Evolutionary conservation across 1,284 basidiomycete species (phyloP).

Genomic region (Nidula niveotomentosa): DNA sequence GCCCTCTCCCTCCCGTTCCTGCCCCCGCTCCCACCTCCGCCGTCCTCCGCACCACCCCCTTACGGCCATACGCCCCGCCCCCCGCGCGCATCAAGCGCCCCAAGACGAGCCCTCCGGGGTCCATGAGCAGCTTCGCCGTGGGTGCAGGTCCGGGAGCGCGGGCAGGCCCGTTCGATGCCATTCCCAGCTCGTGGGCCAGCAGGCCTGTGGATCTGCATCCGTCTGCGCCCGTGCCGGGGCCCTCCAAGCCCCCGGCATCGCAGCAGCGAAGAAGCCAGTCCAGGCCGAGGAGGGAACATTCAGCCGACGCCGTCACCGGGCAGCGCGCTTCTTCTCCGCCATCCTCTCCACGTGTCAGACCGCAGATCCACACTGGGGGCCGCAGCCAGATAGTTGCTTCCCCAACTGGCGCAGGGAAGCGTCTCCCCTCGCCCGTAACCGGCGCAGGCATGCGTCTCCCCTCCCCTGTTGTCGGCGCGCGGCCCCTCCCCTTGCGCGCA

Average conservation of each 20-base stretch:
- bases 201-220: slow-evolving; percentile 21
- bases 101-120: slow-evolving; percentile 18
- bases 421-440: too few relatives aligned
- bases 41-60: background rate
- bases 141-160: too few relatives aligned
- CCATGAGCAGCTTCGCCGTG: slow-evolving; percentile 2
- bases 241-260: slow-evolving; percentile 10
- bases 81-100: slow-evolving; percentile 18
- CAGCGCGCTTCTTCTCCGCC: too few relatives aligned
- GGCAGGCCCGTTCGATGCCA: slow-evolving; percentile 14
- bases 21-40: slow-evolving; percentile 1
- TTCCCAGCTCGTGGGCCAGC: slow-evolving; percentile 25
- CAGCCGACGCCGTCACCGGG: background rate
- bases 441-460: too few relatives aligned
- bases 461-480: slow-evolving; percentile 1
- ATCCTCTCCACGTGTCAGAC: too few relatives aligned
- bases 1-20: slow-evolving; percentile 20
- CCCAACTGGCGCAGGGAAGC: too few relatives aligned
- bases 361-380: too few relatives aligned
- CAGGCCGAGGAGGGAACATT: slow-evolving; percentile 1
- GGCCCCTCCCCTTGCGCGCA: background rate
- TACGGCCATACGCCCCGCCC: slow-evolving; percentile 9
- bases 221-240: slow-evolving; percentile 1
- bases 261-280: slow-evolving; percentile 8
- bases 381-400: background rate